Conservation (phyloP, 2,329 filamentous ascomycete species). For the Fusarium nisikadoi region DNA sequence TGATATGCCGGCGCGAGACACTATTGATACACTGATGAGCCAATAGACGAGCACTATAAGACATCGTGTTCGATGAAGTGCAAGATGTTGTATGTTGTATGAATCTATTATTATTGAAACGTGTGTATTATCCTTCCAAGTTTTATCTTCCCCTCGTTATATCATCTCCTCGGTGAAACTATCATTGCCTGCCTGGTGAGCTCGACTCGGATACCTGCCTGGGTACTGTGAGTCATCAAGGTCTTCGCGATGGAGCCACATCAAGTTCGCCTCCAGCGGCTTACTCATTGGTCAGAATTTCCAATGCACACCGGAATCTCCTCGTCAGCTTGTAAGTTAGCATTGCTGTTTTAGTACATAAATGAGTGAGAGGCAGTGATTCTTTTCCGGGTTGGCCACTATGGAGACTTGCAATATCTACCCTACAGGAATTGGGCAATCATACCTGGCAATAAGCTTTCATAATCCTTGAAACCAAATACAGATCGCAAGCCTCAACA, state of each 20-base stretch:
- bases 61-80: conserved; percentile 30
- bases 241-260: conserved; percentile 5
- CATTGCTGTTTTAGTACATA: not conserved
- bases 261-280: not conserved
- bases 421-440: not conserved
- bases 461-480: not conserved
- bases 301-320: not conserved
- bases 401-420: not conserved
- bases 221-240: conserved; percentile 22
- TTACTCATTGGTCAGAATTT: not conserved
- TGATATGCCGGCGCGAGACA: conserved; percentile 42
- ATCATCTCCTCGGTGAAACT: not conserved
- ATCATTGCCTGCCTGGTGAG: not conserved
- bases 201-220: not conserved
- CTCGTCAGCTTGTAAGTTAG: not conserved
- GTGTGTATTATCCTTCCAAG: not conserved
- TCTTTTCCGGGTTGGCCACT: not conserved
- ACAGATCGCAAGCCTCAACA: not conserved
- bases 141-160: not conserved
- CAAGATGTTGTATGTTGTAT: not conserved
- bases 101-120: not conserved
- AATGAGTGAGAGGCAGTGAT: not conserved
- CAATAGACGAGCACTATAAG: conserved; percentile 22
- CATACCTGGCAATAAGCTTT: not conserved
- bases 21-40: conserved; percentile 10